Conservation (phyloP, 441 rosid genomes). For the Croton setiger region DNA sequence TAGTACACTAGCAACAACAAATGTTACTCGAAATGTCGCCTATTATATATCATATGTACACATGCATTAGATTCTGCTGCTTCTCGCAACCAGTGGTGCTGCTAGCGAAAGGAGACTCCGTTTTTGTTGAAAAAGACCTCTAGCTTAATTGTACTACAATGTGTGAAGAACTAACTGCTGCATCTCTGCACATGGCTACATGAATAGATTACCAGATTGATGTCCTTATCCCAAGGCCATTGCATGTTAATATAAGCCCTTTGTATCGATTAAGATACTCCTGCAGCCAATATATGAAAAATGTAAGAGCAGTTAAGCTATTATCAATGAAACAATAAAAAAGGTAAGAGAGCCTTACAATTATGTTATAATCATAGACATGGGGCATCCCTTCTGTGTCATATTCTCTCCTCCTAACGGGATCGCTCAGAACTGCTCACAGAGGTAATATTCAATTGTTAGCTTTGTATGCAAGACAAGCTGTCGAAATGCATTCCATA, state of each 20-base stretch:
- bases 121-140: not conserved
- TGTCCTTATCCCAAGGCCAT: constrained; percentile 81
- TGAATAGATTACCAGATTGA: constrained; percentile 50
- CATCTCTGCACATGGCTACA: not conserved
- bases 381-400: constrained; percentile 65
- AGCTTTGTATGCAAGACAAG: not conserved
- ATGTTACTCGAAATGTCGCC: not conserved
- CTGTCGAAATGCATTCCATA: not conserved
- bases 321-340: not conserved
- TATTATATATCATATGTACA: constrained; percentile 18
- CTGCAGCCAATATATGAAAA: constrained; percentile 40
- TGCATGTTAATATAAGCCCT: constrained; percentile 90
- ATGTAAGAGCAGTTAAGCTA: not conserved
- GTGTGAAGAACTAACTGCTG: not conserved
- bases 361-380: constrained; percentile 51
- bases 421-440: constrained; percentile 72
- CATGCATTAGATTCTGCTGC: not conserved
- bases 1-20: not conserved
- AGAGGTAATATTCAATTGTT: constrained; percentile 17
- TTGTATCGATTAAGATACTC: constrained; percentile 78
- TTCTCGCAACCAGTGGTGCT: not conserved
- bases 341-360: constrained; percentile 28
- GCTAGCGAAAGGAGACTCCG: not conserved
- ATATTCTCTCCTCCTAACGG: constrained; percentile 66
- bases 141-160: not conserved